phyloP scores from a whole-genome alignment of 768 basidiomycete genomes.

The Rhizopogon vinicolor region DNA sequence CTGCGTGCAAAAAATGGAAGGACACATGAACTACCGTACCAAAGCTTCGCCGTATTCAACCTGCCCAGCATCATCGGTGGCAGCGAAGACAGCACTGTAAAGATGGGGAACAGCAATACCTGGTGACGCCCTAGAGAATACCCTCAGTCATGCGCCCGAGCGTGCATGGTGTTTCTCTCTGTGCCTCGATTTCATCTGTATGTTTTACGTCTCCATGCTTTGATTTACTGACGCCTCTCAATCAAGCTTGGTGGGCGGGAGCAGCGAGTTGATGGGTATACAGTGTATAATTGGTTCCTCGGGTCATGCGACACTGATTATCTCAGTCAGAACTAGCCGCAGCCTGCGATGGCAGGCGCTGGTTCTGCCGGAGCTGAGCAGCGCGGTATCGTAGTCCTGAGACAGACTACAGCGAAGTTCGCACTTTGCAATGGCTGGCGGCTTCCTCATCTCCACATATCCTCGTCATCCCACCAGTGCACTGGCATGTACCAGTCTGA shows the following conservation, averaged over 20 bases:
- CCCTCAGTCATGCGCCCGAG: conserved; percentile 86
- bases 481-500: too few relatives aligned
- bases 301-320: too few relatives aligned
- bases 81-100: conserved; percentile 94
- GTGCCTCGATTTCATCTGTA: conserved; percentile 47
- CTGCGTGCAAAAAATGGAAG: conserved; percentile 93
- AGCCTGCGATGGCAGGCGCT: too few relatives aligned
- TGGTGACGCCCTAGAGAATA: conserved; percentile 68
- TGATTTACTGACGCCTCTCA: conserved; percentile 3
- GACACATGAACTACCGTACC: conserved; percentile 81
- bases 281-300: too few relatives aligned
- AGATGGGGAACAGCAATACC: conserved; percentile 96
- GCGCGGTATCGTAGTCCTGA: too few relatives aligned
- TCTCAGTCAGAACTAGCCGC: too few relatives aligned
- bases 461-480: too few relatives aligned
- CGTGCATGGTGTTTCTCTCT: conserved; percentile 93
- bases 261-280: too few relatives aligned
- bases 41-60: conserved; percentile 94
- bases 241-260: conserved; percentile 61
- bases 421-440: too few relatives aligned
- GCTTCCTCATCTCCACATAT: too few relatives aligned
- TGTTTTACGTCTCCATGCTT: neutral
- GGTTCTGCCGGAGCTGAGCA: too few relatives aligned
- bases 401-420: too few relatives aligned
- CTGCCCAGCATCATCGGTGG: conserved; percentile 91